Evolutionary conservation across 2,329 filamentous ascomycete genomes (phyloP).

Genomic region (Alternaria ethzedia): DNA sequence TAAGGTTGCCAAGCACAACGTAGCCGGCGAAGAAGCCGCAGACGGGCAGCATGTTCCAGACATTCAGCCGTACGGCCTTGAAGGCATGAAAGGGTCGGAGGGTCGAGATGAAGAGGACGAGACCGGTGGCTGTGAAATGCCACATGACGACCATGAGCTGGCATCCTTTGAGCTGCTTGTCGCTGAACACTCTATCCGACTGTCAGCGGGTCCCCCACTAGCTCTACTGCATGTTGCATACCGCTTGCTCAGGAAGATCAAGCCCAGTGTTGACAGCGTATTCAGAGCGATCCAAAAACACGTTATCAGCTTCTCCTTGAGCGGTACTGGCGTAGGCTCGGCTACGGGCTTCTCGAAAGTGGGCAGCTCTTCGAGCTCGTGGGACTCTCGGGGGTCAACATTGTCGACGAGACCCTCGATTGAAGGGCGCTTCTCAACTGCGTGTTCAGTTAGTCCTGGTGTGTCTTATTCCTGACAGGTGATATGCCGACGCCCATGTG

Average conservation of each 20-base stretch:
- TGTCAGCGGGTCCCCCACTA: slow-evolving; percentile 24
- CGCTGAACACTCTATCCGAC: slow-evolving; percentile 51
- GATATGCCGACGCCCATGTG: background rate
- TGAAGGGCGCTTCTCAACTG: slow-evolving; percentile 48
- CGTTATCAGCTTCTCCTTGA: slow-evolving; percentile 48
- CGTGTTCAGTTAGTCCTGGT: slow-evolving; percentile 25
- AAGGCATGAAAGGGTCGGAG: slow-evolving; percentile 53
- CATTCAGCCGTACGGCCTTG: slow-evolving; percentile 52
- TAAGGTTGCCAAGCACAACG: slow-evolving; percentile 55
- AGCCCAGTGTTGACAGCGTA: slow-evolving; percentile 51
- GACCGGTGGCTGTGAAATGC: slow-evolving; percentile 55
- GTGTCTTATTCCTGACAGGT: background rate
- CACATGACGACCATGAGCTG: slow-evolving; percentile 57
- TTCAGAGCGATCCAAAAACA: slow-evolving; percentile 53
- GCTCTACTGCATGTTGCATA: slow-evolving; percentile 24
- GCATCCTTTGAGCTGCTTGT: slow-evolving; percentile 52
- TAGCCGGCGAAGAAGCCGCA: slow-evolving; percentile 57
- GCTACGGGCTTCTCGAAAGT: slow-evolving; percentile 38
- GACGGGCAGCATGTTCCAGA: slow-evolving; percentile 54
- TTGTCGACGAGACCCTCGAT: slow-evolving; percentile 49
- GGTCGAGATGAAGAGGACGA: slow-evolving; percentile 53
- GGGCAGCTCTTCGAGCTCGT: slow-evolving; percentile 44
- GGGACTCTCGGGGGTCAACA: slow-evolving; percentile 43
- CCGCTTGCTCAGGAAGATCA: slow-evolving; percentile 57
- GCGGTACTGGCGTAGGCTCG: slow-evolving; percentile 33